These are phyloP conservation scores for Sarocladiaceae sp. DNA, from an alignment of 2,329 filamentous ascomycete species.

Conservation along the genomic window DNA sequence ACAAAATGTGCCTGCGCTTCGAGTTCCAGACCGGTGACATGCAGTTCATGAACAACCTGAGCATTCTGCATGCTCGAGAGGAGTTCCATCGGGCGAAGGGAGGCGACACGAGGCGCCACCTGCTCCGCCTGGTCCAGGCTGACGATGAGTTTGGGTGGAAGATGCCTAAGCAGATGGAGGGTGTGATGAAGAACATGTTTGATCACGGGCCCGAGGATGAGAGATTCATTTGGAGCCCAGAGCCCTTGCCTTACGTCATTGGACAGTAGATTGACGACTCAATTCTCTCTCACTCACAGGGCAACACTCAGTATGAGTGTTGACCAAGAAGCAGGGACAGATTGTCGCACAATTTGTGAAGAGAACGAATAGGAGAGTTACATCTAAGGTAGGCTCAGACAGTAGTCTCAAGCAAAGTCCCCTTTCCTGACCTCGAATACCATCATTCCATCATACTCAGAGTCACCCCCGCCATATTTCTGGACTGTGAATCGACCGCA, in stretches of 20 bases:
- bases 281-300: no score
- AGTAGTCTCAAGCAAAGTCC: no score
- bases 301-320: neutral
- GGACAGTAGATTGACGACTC: neutral
- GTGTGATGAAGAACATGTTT: neutral
- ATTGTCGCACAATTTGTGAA: neutral
- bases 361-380: no score
- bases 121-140: slow-evolving; percentile 44
- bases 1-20: slow-evolving; percentile 37
- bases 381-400: no score
- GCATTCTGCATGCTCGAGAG: slow-evolving; percentile 45
- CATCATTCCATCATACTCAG: slow-evolving; percentile 1
- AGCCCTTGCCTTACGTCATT: slow-evolving; percentile 5
- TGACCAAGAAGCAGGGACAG: neutral
- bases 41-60: slow-evolving; percentile 49
- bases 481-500: neutral
- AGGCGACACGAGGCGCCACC: slow-evolving; percentile 33
- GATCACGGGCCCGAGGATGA: slow-evolving; percentile 2
- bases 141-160: slow-evolving; percentile 44
- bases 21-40: slow-evolving; percentile 46
- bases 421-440: neutral
- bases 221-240: slow-evolving; percentile 5
- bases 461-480: neutral
- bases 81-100: slow-evolving; percentile 27
- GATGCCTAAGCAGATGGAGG: slow-evolving; percentile 26